Conservation (phyloP, 2,329 filamentous ascomycete genomes). For the Plectosphaerella cucumerina region DNA sequence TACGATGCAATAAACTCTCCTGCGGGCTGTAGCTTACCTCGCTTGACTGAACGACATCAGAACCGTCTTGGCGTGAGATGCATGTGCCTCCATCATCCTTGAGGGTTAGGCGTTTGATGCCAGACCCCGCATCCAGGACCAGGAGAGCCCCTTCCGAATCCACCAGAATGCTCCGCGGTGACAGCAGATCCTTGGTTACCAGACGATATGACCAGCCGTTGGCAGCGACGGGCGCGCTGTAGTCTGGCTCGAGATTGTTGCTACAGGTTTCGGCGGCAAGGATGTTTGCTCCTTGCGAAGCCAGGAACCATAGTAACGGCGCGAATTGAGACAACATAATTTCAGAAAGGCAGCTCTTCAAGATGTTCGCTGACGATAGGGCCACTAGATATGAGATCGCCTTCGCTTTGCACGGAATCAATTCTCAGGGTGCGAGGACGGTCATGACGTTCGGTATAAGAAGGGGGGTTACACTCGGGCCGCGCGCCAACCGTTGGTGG, state of each 20-base stretch:
- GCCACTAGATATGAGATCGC: no score
- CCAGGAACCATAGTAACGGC: not conserved
- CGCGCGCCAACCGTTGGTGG: no score
- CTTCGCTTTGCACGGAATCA: no score
- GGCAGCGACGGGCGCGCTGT: slow-evolving; percentile 31
- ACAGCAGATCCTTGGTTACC: slow-evolving; percentile 31
- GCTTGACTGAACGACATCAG: slow-evolving; percentile 3
- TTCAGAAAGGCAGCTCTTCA: no score
- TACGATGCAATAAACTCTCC: not conserved
- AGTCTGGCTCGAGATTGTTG: slow-evolving; percentile 25
- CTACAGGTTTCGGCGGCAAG: slow-evolving; percentile 19
- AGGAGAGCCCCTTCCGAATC: slow-evolving; percentile 39
- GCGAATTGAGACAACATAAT: not conserved
- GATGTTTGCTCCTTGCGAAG: not conserved
- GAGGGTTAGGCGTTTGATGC: slow-evolving; percentile 34
- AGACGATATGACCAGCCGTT: slow-evolving; percentile 39
- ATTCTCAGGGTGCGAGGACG: no score
- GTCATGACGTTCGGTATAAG: no score
- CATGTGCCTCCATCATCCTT: slow-evolving; percentile 38
- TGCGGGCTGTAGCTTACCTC: not conserved
- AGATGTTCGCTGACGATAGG: no score
- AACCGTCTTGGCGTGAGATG: slow-evolving; percentile 24
- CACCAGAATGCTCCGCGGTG: slow-evolving; percentile 40
- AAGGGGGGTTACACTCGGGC: no score
- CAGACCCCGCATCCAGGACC: slow-evolving; percentile 36